Conservation (phyloP, 2,329 filamentous ascomycete species). For the Calonectria henricotiae region DNA sequence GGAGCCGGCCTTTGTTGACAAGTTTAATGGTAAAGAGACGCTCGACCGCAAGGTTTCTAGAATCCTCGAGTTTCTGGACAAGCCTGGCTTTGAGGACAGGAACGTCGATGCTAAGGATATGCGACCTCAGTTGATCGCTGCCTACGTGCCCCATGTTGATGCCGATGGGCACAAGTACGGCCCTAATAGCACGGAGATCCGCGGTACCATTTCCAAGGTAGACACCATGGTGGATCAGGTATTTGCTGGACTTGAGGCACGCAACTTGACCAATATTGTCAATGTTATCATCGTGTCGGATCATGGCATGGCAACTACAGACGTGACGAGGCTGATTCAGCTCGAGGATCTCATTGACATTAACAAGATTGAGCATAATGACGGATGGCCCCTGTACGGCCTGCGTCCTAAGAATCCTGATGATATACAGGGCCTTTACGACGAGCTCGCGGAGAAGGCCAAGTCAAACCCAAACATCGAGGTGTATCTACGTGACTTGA, state of each 20-base stretch:
- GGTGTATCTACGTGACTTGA: slow-evolving; percentile 86
- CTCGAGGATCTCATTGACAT: slow-evolving; percentile 91
- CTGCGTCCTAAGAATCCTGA: slow-evolving; percentile 82
- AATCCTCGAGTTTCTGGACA: slow-evolving; percentile 87
- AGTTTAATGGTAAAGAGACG: slow-evolving; percentile 84
- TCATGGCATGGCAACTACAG: slow-evolving; percentile 98
- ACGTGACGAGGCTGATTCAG: slow-evolving; percentile 85
- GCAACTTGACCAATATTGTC: slow-evolving; percentile 91
- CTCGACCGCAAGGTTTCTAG: slow-evolving; percentile 84
- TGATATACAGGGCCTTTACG: slow-evolving; percentile 79
- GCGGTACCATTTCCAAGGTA: slow-evolving; percentile 82
- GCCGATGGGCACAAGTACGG: slow-evolving; percentile 89
- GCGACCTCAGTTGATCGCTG: slow-evolving; percentile 91
- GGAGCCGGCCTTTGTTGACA: slow-evolving; percentile 87
- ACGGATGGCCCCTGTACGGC: slow-evolving; percentile 95
- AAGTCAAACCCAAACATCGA: slow-evolving; percentile 81
- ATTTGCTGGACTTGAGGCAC: slow-evolving; percentile 81
- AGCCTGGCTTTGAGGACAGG: slow-evolving; percentile 79
- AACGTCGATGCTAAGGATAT: slow-evolving; percentile 67
- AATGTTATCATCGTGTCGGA: slow-evolving; percentile 98
- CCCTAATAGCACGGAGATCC: slow-evolving; percentile 95
- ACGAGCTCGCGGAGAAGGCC: slow-evolving; percentile 71
- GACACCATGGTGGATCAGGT: slow-evolving; percentile 87
- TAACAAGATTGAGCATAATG: slow-evolving; percentile 83
- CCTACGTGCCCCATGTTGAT: slow-evolving; percentile 96